A percentile compares a stretch with the other conserved stretches of the same genome.
These are phyloP conservation scores for Ensete ventricosum DNA, from an alignment of 176 grass and related monocot species.

Conservation along the genomic window DNA sequence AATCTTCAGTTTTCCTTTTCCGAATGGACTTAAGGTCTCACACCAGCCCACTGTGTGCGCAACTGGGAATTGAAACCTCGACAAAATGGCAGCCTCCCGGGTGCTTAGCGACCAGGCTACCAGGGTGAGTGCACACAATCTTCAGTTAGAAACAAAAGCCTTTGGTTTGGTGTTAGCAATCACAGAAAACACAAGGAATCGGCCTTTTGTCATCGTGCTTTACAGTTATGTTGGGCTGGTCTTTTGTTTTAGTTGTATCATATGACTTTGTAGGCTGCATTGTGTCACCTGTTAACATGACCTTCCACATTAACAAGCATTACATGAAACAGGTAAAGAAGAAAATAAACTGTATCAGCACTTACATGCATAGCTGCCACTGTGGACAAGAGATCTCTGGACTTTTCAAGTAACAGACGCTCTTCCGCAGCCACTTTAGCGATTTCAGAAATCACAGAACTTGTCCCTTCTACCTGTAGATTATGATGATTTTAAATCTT, in stretches of 20 bases:
- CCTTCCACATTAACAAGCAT: not conserved
- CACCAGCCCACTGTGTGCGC: no score
- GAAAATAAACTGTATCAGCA: not conserved
- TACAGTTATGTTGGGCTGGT: slow-evolving; percentile 6
- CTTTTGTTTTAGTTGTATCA: slow-evolving; percentile 2
- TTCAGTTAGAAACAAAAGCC: not conserved
- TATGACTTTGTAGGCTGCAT: slow-evolving; percentile 8
- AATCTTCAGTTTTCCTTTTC: not conserved
- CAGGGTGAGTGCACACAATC: not conserved
- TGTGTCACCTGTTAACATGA: slow-evolving; percentile 2
- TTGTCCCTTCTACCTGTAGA: slow-evolving; percentile 40
- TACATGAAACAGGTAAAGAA: not conserved
- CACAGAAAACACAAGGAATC: not conserved
- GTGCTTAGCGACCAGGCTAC: no score
- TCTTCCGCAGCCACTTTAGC: slow-evolving; percentile 39
- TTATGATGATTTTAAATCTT: slow-evolving; percentile 9
- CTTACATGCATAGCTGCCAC: slow-evolving; percentile 60
- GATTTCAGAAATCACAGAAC: slow-evolving; percentile 34
- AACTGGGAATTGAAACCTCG: no score
- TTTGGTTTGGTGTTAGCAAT: slow-evolving; percentile 1
- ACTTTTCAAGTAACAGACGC: slow-evolving; percentile 34
- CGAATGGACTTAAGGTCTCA: no score
- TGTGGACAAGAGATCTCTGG: slow-evolving; percentile 50
- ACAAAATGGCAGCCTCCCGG: no score
- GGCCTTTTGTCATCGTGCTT: not conserved